Base-by-base conservation (phyloP, 192 early-diverging fungal species). In the Linnemannia elongata region DNA sequence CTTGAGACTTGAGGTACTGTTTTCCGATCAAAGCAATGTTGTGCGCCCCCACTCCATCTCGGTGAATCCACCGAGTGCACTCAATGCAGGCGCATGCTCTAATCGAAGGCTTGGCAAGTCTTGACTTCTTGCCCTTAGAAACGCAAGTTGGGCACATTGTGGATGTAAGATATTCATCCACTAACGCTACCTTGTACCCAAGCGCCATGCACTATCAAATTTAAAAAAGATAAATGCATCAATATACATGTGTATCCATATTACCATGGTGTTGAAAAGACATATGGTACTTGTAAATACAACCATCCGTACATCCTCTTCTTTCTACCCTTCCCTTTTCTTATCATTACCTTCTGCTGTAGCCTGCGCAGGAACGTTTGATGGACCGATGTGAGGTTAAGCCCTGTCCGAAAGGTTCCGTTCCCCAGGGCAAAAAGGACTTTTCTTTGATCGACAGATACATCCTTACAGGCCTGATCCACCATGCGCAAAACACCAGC, bases 21-120 rank as follows among this genome's bases (percentile, higher is more conserved):
- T 38, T n/a, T 1, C 74, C 74, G 18, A 75, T 75, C 3, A 75
- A 42, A 17, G 68, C 76, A 17, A 69, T 68, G 22, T 78, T 78
- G 68, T 78, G 68, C 4, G 45, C 76, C 4, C 57, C 75, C 60
- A 52, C 60, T 6, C 10, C 6, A 45, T 70, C 76, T 22, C 76
- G 68, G 27, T 77, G 63, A 22, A 77, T 77, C 66, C 63, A 69
- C 27, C 39, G 41, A 13, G 0, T 22, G 41, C 66, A 77, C 33
- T 68, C 3, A 4, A 33, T 1, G 8, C 76, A 77, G 5, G 45
- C 76, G 30, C 60, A 77, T 2, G 22, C 13, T 35, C 76, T 66
- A 0, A 12, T 47, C 0, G 60, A 45, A 0, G 63, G 66, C 42
- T 77, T 68, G n/a, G 66, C 76, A 4, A 69, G 75, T 36, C 35